A percentile compares a stretch with the other conserved stretches of the same genome.
phyloP scores from a whole-genome alignment of 345 rosid species.

The Diplotaxis tenuifolia region DNA sequence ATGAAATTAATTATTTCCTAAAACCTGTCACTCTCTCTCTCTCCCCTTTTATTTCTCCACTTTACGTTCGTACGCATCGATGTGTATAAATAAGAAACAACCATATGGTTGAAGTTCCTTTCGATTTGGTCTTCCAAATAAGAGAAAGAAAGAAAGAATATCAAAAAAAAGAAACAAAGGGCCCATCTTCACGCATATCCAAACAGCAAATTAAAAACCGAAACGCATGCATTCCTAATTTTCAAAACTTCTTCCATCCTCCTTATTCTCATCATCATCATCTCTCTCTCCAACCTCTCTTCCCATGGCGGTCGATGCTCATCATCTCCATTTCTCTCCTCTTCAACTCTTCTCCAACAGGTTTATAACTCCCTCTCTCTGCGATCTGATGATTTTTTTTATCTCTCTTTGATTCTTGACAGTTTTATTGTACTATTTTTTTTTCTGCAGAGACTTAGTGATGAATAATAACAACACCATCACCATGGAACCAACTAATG shows the following conservation, averaged over 20 bases:
- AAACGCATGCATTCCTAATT: conserved; percentile 39
- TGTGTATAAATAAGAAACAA: conserved; percentile 39
- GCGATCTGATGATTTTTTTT: background rate
- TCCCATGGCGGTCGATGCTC: conserved; percentile 73
- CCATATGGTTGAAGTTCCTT: conserved; percentile 35
- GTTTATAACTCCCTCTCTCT: conserved; percentile 26
- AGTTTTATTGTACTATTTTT: background rate
- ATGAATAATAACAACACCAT: conserved; percentile 28
- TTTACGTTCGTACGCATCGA: conserved; percentile 25
- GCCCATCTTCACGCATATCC: conserved; percentile 34
- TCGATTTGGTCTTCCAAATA: conserved; percentile 25
- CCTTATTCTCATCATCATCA: background rate
- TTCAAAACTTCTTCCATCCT: conserved; percentile 2
- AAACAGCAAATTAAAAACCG: conserved; percentile 31
- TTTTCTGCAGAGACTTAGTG: conserved; percentile 45
- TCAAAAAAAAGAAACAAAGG: conserved; percentile 9
- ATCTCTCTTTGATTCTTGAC: too few species aligned
- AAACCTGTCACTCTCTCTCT: background rate
- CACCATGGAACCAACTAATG: conserved; percentile 30
- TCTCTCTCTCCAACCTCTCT: conserved; percentile 7
- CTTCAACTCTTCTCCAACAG: conserved; percentile 51
- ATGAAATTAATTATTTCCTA: background rate
- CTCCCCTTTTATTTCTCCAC: background rate
- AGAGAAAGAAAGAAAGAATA: background rate
- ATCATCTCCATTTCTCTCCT: conserved; percentile 47